phyloP scores from a whole-genome alignment of 176 grass and related monocot genomes.

The Echinochloa phyllopogon region DNA sequence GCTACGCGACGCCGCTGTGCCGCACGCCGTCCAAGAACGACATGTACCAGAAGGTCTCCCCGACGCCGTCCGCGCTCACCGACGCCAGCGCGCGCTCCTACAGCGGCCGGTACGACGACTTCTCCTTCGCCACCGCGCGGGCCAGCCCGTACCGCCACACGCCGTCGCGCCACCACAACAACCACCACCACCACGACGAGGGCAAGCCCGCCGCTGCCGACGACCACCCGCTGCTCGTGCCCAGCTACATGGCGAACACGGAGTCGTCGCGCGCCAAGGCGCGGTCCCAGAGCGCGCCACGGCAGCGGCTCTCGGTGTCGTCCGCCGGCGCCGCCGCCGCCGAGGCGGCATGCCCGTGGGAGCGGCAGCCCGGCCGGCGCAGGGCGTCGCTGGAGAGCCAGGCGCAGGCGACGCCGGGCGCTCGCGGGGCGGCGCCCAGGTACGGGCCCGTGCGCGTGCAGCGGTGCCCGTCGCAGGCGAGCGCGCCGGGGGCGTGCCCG shows the following conservation, averaged over 20 bases:
- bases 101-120: conserved; percentile 72
- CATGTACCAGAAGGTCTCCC: conserved; percentile 54
- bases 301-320: conserved; percentile 66
- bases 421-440: conserved; percentile 6
- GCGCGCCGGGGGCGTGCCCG: conserved; percentile 51
- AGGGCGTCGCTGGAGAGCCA: conserved; percentile 64
- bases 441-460: conserved; percentile 38
- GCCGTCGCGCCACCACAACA: conserved; percentile 15
- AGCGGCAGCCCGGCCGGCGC: conserved; percentile 55
- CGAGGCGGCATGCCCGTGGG: conserved; percentile 18
- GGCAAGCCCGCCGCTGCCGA: conserved; percentile 16
- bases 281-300: conserved; percentile 72
- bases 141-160: conserved; percentile 44
- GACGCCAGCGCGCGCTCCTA: conserved; percentile 66
- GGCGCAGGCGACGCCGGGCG: not conserved
- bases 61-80: conserved; percentile 67
- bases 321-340: not conserved
- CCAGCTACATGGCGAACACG: conserved; percentile 91
- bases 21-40: conserved; percentile 61
- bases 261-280: conserved; percentile 80
- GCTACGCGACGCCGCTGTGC: conserved; percentile 60
- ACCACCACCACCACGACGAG: not conserved
- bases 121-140: conserved; percentile 72
- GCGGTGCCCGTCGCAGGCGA: conserved; percentile 56
- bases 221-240: conserved; percentile 58